phyloP scores from a whole-genome alignment of 2,329 filamentous ascomycete genomes.

The Colletotrichum liaoningense region DNA sequence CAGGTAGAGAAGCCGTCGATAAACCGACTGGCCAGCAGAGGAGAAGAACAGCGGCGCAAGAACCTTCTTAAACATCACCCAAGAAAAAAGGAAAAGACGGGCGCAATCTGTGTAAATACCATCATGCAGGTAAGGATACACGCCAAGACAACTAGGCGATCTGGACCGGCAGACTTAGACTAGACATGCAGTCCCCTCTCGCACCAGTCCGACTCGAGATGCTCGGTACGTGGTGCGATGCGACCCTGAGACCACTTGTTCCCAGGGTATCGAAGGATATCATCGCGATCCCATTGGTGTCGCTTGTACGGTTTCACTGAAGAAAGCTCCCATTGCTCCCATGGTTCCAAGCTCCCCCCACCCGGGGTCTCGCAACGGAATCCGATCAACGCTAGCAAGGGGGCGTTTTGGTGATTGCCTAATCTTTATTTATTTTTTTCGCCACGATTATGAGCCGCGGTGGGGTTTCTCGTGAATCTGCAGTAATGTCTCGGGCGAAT shows the following conservation, averaged over 20 bases:
- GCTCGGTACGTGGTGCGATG: constrained; percentile 27
- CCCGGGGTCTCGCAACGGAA: not conserved
- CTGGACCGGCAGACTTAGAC: not conserved
- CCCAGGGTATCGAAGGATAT: not conserved
- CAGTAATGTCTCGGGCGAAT: not conserved
- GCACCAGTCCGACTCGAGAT: constrained; percentile 27
- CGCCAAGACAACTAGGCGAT: constrained; percentile 25
- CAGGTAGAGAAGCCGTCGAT: not conserved
- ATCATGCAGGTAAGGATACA: not conserved
- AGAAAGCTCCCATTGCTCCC: not conserved
- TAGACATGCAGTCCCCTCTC: constrained; percentile 23
- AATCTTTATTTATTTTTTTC: not conserved
- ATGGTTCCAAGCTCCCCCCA: not conserved
- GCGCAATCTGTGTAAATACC: not conserved
- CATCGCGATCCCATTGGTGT: constrained; percentile 5
- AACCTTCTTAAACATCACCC: not conserved
- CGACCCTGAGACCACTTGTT: constrained; percentile 17
- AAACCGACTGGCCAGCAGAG: not conserved
- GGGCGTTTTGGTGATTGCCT: too few relatives aligned
- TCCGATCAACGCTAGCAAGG: constrained; percentile 24
- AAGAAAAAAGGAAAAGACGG: not conserved
- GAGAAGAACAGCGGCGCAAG: not conserved
- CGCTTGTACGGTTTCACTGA: not conserved
- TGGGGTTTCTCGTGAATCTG: not conserved
- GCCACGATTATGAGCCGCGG: constrained; percentile 7